Evolutionary conservation across 257 asterid species (phyloP).

Genomic region (Verbena officinalis): DNA sequence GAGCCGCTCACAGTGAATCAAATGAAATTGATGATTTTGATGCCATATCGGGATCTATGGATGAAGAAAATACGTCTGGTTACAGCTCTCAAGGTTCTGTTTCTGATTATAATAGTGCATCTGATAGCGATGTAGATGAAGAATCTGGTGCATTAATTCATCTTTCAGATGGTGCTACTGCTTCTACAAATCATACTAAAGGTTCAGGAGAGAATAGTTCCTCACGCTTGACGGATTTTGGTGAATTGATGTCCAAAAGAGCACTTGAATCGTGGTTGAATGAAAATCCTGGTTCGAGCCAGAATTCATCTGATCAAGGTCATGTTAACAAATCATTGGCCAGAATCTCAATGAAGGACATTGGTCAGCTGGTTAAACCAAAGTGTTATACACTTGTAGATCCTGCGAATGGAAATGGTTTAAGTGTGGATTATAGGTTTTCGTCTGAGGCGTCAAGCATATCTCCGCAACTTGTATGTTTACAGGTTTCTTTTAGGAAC

Average conservation of each 20-base stretch:
- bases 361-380: constrained; percentile 73
- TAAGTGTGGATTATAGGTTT: constrained; percentile 72
- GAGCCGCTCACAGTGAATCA: constrained; percentile 42
- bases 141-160: constrained; percentile 60
- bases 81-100: constrained; percentile 69
- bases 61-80: constrained; percentile 74
- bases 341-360: constrained; percentile 83
- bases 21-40: constrained; percentile 61
- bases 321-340: constrained; percentile 64
- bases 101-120: constrained; percentile 46
- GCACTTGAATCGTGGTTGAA: constrained; percentile 94
- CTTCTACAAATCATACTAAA: constrained; percentile 39
- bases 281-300: constrained; percentile 64
- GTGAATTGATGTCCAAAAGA: constrained; percentile 72
- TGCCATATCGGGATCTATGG: constrained; percentile 65
- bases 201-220: constrained; percentile 38
- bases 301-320: constrained; percentile 45
- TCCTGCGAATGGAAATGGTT: constrained; percentile 83
- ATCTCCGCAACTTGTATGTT: constrained; percentile 64
- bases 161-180: constrained; percentile 69
- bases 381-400: constrained; percentile 65
- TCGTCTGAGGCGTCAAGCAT: constrained; percentile 70
- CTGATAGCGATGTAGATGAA: constrained; percentile 47
- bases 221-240: constrained; percentile 54
- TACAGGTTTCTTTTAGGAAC: constrained; percentile 69